Percentiles rank a stretch among this genome's conserved stretches.
Evolutionary conservation across 768 basidiomycete genomes (phyloP).

Genomic region (Amanita exitialis): DNA sequence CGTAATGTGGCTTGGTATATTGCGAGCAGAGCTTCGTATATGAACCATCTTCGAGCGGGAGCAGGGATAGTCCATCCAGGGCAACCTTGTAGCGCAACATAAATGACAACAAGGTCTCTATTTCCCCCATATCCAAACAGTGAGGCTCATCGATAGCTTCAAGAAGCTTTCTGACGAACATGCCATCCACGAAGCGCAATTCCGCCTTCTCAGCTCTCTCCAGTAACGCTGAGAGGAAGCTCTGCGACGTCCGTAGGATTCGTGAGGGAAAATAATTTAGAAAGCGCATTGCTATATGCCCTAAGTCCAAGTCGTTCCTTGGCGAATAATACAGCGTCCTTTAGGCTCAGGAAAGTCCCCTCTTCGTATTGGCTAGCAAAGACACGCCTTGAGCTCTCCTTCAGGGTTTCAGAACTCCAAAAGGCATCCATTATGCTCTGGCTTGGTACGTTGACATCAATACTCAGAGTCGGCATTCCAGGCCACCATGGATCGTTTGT

Average conservation of each 20-base stretch:
- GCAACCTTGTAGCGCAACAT: slow-evolving; percentile 11
- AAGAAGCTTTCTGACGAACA: slow-evolving; percentile 14
- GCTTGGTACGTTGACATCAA: slow-evolving; percentile 9
- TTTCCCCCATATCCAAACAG: slow-evolving; percentile 11
- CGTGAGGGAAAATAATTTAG: slow-evolving; percentile 14
- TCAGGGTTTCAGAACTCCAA: slow-evolving; percentile 16
- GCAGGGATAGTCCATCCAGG: slow-evolving; percentile 20
- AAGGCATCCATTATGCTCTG: slow-evolving; percentile 18
- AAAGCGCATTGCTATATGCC: slow-evolving; percentile 8
- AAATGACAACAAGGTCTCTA: slow-evolving; percentile 18
- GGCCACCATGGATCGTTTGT: slow-evolving; percentile 28
- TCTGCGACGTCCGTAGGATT: slow-evolving; percentile 13
- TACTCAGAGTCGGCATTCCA: slow-evolving; percentile 12
- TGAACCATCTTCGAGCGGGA: slow-evolving; percentile 25
- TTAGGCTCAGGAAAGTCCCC: slow-evolving; percentile 8
- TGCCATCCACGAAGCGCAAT: slow-evolving; percentile 15
- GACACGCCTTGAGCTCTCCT: slow-evolving; percentile 13
- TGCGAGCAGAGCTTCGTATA: slow-evolving; percentile 18
- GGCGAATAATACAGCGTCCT: slow-evolving; percentile 15
- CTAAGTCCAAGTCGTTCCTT: slow-evolving; percentile 11
- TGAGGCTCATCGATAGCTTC: slow-evolving; percentile 6
- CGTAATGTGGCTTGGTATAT: slow-evolving; percentile 13
- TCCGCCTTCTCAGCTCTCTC: slow-evolving; percentile 10
- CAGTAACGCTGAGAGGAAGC: slow-evolving; percentile 13
- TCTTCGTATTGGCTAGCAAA: slow-evolving; percentile 16